Percentiles rank a stretch among this genome's conserved stretches.
Conservation (phyloP, 805 yeast species). For the Candida rishiriensis region DNA sequence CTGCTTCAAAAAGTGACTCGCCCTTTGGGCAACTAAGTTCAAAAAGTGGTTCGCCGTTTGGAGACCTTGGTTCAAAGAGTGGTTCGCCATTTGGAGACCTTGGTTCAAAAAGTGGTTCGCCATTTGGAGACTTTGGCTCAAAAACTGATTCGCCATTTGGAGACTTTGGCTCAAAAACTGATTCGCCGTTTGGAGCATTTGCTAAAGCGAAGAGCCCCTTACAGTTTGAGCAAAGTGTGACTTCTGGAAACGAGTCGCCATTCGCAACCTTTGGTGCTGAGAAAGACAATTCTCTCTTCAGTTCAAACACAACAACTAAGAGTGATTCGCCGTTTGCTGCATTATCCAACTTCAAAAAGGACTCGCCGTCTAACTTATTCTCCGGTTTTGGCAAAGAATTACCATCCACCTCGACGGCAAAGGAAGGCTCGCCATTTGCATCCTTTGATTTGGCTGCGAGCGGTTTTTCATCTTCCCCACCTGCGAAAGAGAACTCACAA, state of each 20-base stretch:
- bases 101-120: slow-evolving; percentile 1
- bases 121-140: slow-evolving; percentile 5
- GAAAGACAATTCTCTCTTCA: too few relatives aligned
- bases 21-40: not conserved
- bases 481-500: too few relatives aligned
- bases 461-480: too few relatives aligned
- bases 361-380: too few relatives aligned
- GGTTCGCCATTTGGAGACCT: slow-evolving; percentile 2
- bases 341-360: too few relatives aligned
- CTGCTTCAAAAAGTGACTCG: not conserved
- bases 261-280: not conserved
- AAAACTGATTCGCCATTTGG: not conserved
- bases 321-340: too few relatives aligned
- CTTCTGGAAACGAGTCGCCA: not conserved
- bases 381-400: too few relatives aligned
- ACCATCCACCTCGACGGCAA: too few relatives aligned
- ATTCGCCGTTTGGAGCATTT: slow-evolving; percentile 6
- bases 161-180: not conserved
- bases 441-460: too few relatives aligned
- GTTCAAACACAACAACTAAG: too few relatives aligned
- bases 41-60: not conserved
- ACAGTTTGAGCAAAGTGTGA: slow-evolving; percentile 13
- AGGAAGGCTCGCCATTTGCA: too few relatives aligned
- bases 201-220: slow-evolving; percentile 17
- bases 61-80: not conserved